Conservation (phyloP, 495 filamentous ascomycete species). For the Aspergillus saccharolyticus region DNA sequence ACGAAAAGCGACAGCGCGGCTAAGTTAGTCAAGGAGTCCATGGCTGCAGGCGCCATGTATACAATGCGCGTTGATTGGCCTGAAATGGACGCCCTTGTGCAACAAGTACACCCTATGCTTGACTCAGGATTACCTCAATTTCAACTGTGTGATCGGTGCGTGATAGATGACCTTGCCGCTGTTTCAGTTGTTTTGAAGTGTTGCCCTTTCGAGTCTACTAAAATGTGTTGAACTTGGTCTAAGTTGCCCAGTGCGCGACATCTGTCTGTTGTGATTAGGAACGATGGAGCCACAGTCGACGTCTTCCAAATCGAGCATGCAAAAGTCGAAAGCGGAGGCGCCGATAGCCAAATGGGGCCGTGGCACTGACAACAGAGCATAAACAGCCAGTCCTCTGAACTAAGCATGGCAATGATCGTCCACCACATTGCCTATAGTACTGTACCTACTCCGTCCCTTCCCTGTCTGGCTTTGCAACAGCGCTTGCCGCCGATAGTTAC, state of each 20-base stretch:
- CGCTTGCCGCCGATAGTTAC: slow-evolving; percentile 1
- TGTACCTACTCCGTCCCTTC: too few relatives aligned
- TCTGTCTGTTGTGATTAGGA: too few relatives aligned
- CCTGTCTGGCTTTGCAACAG: not conserved
- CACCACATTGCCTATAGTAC: not conserved
- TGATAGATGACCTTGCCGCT: not conserved
- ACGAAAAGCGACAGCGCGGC: slow-evolving; percentile 2
- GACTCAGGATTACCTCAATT: not conserved
- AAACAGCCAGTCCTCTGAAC: not conserved
- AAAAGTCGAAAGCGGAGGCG: not conserved
- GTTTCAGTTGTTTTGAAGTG: not conserved
- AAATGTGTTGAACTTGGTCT: too few relatives aligned
- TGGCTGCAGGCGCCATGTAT: slow-evolving; percentile 6
- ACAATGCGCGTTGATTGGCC: slow-evolving; percentile 8
- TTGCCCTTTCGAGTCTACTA: not conserved
- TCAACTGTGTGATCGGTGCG: not conserved
- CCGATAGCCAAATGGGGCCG: not conserved
- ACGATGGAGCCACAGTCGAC: too few relatives aligned
- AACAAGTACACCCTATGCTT: not conserved
- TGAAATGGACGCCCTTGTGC: not conserved
- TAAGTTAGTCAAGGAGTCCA: slow-evolving; percentile 8
- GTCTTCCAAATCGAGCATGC: not conserved
- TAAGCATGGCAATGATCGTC: not conserved
- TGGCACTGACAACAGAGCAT: not conserved
- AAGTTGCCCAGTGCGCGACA: too few relatives aligned